A percentile compares a stretch with the other conserved stretches of the same genome.
These are phyloP conservation scores for Arthrobotrys megalospora DNA, from an alignment of 2,329 filamentous ascomycete genomes.

Conservation along the genomic window DNA sequence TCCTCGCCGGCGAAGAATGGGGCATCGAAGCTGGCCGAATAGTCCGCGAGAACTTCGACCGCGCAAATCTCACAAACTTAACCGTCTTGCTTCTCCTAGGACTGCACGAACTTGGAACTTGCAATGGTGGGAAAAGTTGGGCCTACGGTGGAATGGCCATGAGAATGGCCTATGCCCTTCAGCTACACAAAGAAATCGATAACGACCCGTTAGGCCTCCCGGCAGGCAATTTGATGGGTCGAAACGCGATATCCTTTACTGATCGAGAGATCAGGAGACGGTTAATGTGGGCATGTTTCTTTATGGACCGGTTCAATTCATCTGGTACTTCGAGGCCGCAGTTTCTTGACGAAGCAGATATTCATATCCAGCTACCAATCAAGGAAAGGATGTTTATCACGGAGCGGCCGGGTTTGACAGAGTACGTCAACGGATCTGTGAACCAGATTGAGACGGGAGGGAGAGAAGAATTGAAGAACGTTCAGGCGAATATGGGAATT, in stretches of 20 bases:
- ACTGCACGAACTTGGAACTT: conserved; percentile 95
- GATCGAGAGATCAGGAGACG: conserved; percentile 92
- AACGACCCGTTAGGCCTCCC: conserved; percentile 78
- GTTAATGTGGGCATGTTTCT: conserved; percentile 97
- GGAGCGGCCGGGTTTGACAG: conserved; percentile 89
- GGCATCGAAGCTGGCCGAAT: conserved; percentile 89
- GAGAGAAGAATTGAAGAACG: conserved; percentile 70
- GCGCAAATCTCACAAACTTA: conserved; percentile 94
- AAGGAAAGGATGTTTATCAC: conserved; percentile 91
- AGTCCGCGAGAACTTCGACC: conserved; percentile 87
- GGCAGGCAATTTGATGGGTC: neutral
- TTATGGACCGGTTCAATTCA: conserved; percentile 98
- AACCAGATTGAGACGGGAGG: conserved; percentile 76
- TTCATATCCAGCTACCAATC: conserved; percentile 90
- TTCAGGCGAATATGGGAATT: conserved; percentile 91
- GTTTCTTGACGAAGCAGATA: conserved; percentile 89
- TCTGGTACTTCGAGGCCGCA: conserved; percentile 93
- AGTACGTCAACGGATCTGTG: conserved; percentile 81
- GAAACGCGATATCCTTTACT: conserved; percentile 79
- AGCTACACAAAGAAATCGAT: conserved; percentile 91
- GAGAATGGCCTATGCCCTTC: conserved; percentile 95
- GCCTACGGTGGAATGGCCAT: conserved; percentile 94
- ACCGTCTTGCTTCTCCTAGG: conserved; percentile 91
- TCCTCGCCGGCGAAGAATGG: conserved; percentile 95
- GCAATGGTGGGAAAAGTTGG: conserved; percentile 96